These are phyloP conservation scores for Chlorella sorokiniana DNA, from an alignment of 139 green algal species.

Conservation along the genomic window DNA sequence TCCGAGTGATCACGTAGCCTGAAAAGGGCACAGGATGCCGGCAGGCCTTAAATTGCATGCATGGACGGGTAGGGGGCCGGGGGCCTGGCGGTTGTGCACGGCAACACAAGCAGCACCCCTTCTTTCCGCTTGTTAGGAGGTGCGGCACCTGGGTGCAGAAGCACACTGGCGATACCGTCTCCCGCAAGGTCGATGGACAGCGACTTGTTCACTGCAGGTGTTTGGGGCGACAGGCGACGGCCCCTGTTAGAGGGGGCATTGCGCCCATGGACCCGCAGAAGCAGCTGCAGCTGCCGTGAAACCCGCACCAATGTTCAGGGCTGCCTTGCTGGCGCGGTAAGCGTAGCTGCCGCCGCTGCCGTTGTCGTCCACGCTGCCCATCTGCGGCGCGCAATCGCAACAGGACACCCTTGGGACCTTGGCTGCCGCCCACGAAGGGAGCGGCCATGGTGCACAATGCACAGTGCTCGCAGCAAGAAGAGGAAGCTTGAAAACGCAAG, in stretches of 20 bases:
- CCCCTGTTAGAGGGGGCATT: neutral
- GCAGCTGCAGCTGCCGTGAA: neutral
- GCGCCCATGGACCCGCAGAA: too few relatives aligned
- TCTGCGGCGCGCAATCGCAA: neutral
- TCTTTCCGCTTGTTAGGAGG: neutral
- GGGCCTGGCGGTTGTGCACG: neutral
- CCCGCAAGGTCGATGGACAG: slow-evolving; percentile 66
- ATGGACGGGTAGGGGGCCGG: neutral
- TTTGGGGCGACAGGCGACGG: neutral
- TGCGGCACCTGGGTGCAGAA: slow-evolving; percentile 67
- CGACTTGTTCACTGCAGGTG: slow-evolving; percentile 59
- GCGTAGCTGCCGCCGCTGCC: slow-evolving; percentile 52
- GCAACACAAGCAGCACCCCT: too few relatives aligned
- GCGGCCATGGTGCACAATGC: neutral
- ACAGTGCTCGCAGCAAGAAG: neutral
- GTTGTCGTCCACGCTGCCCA: slow-evolving; percentile 35
- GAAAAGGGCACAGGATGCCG: neutral
- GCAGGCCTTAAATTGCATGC: neutral
- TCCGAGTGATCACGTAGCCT: slow-evolving; percentile 60
- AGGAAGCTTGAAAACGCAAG: neutral
- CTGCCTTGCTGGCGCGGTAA: slow-evolving; percentile 73
- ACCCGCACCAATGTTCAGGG: slow-evolving; percentile 65
- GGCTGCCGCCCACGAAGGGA: neutral
- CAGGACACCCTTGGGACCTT: neutral
- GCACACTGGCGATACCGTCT: slow-evolving; percentile 48